These are phyloP conservation scores for Rhodotorula kratochvilovae DNA, from an alignment of 768 basidiomycete genomes.

Conservation along the genomic window DNA sequence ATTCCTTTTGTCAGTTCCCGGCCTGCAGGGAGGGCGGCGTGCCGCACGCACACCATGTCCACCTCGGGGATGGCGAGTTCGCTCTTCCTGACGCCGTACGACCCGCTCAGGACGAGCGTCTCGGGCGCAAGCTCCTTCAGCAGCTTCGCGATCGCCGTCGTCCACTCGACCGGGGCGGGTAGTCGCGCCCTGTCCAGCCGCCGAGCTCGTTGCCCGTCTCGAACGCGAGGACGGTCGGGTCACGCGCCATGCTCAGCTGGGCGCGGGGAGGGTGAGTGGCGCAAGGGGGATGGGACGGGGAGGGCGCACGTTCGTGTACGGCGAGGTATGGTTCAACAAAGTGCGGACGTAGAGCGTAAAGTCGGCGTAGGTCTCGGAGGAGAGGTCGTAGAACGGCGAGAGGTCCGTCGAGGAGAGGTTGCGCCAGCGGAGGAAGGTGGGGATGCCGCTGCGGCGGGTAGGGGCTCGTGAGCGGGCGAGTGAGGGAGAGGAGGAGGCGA, in stretches of 20 bases:
- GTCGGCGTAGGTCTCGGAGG: conserved; percentile 21
- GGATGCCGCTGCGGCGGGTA: neutral
- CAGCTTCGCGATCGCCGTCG: conserved; percentile 27
- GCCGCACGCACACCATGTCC: conserved; percentile 35
- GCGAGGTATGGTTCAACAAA: conserved; percentile 33
- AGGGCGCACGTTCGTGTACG: conserved; percentile 35
- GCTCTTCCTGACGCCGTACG: conserved; percentile 37
- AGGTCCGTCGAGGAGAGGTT: conserved; percentile 33
- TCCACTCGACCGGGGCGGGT: conserved; percentile 39
- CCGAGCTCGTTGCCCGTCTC: conserved; percentile 44
- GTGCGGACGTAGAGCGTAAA: conserved; percentile 35
- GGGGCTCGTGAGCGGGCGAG: neutral
- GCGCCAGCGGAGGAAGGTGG: conserved; percentile 40
- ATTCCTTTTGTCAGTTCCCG: too few relatives aligned
- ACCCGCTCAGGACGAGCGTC: conserved; percentile 40
- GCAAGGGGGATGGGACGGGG: neutral
- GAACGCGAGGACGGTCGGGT: conserved; percentile 41
- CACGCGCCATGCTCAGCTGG: conserved; percentile 33
- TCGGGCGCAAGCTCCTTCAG: conserved; percentile 41
- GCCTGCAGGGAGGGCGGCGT: conserved; percentile 5
- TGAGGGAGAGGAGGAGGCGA: neutral
- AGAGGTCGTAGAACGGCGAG: conserved; percentile 39
- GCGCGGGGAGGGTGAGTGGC: too few relatives aligned
- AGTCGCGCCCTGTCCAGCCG: conserved; percentile 8
- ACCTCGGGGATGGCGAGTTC: conserved; percentile 21